Percentiles rank a stretch among this genome's conserved stretches.
Evolutionary conservation across 495 filamentous ascomycete species (phyloP).

Genomic region (Cercophora scortea): DNA sequence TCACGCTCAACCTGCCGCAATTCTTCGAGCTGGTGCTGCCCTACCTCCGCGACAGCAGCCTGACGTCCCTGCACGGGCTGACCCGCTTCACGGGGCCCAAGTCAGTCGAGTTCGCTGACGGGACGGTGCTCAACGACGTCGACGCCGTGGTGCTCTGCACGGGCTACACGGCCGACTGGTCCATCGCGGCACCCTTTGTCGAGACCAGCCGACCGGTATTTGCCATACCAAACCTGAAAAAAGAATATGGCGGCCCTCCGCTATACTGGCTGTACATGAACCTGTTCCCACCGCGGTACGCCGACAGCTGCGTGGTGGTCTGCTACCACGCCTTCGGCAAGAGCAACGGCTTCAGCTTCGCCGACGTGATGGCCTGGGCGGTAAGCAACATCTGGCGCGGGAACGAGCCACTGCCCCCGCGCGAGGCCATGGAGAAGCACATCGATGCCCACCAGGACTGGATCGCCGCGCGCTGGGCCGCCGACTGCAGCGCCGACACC

Average conservation of each 20-base stretch:
- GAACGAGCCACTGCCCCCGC: conserved; percentile 17
- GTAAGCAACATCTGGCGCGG: conserved; percentile 28
- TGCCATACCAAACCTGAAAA: not conserved
- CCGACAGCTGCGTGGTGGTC: conserved; percentile 23
- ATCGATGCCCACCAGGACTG: conserved; percentile 25
- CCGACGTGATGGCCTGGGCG: conserved; percentile 27
- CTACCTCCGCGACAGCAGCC: conserved; percentile 14
- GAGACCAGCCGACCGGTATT: conserved; percentile 5
- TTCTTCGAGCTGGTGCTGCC: conserved; percentile 19
- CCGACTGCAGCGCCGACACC: conserved; percentile 6
- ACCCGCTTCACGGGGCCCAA: conserved; percentile 18
- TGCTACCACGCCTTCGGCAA: conserved; percentile 18
- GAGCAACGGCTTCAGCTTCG: conserved; percentile 27
- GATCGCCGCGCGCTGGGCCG: conserved; percentile 16
- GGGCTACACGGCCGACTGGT: conserved; percentile 27
- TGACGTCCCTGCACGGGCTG: conserved; percentile 19
- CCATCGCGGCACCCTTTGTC: conserved; percentile 9
- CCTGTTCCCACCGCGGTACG: conserved; percentile 29
- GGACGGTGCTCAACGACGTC: conserved; percentile 23
- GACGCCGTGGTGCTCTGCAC: conserved; percentile 32
- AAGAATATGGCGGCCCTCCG: conserved; percentile 10
- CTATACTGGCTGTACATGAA: conserved; percentile 27
- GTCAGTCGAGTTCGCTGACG: conserved; percentile 27
- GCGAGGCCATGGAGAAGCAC: conserved; percentile 19
- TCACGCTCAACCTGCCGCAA: conserved; percentile 10